Percentiles rank a stretch among this genome's conserved stretches.
These are phyloP conservation scores for Dryas octopetala DNA, from an alignment of 306 rosid genomes.

Conservation along the genomic window DNA sequence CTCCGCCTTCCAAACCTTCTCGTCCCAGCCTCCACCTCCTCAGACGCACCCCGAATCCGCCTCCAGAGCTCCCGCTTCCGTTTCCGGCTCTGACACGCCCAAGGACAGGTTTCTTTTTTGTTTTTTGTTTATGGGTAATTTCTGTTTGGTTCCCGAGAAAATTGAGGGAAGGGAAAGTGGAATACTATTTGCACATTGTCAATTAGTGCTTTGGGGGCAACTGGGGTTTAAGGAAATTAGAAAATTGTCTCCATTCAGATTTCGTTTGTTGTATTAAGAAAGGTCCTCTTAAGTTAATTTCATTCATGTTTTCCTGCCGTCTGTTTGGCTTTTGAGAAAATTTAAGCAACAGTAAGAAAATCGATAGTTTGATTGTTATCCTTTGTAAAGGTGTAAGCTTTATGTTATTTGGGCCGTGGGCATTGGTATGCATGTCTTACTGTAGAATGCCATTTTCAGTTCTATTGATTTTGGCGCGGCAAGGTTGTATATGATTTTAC, in stretches of 20 bases:
- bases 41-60: conserved; percentile 30
- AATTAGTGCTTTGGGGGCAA: not conserved
- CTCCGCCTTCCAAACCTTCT: conserved; percentile 47
- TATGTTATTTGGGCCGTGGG: too few species aligned
- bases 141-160: conserved; percentile 17
- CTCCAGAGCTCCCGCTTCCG: conserved; percentile 10
- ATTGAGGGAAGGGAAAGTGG: not conserved
- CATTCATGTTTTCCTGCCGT: not conserved
- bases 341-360: not conserved
- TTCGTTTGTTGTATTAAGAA: not conserved
- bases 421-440: not conserved
- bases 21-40: conserved; percentile 24
- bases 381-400: too few species aligned
- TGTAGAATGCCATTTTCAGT: not conserved
- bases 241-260: not conserved
- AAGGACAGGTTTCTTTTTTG: conserved; percentile 48
- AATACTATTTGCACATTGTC: not conserved
- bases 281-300: not conserved
- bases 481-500: not conserved
- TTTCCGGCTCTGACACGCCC: conserved; percentile 39
- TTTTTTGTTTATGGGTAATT: not conserved
- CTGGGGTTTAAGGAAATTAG: conserved; percentile 14
- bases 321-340: not conserved
- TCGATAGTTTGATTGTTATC: too few species aligned
- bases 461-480: not conserved